Evolutionary conservation across 2,329 filamentous ascomycete genomes (phyloP), one percentile per base, ranked within the genome.

Genomic region (Pezicula carpinea): DNA sequence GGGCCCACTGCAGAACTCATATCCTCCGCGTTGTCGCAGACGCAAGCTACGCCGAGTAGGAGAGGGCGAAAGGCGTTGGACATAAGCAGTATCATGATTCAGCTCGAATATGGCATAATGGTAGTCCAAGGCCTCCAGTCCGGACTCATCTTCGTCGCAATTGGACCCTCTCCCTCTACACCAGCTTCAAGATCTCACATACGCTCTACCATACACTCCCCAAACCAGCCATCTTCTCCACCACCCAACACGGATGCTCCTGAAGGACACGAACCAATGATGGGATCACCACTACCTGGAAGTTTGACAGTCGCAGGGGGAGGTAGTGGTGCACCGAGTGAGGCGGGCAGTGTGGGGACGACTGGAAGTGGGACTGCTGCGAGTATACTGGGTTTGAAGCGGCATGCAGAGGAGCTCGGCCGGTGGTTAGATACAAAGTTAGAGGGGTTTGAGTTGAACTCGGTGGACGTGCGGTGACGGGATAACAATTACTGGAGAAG

Each of bases 401-500:
- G 74, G 47, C 76, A 80, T 47, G 76, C 79, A 4, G 76, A 80
- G 54, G 79, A 83, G 53, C 66, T 84, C 46, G 77, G 76, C 19
- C 66, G 69, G 46, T 80, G 76, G 73, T 61, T 85, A 53, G 80
- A 85, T 52, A 75, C 76, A n/a, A 76, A 76, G 65, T 68, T 85
- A 5, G 75, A 75, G 35, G 60, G 59, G 8, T 63, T 64, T 47
- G 41, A 36, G n/a, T 44, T 62, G 47, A 57, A 55, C 46, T 44
- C 53, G 38, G 52, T 45, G 10, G 59, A 59, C 19, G 50, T 49
- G 29, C 46, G 56, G 41, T 59, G 52, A 57, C 19, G 34, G 11
- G 7, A 31, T 26, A 26, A 26, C 4, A 26, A 26, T 10, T 26
- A 26, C 11, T 8, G 6, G 11, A 26, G 11, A 26, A 10, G 6